A percentile compares a stretch with the other conserved stretches of the same genome.
Evolutionary conservation across 1,139 yeast genomes (phyloP).

Genomic region (Suhomyces guaymorum): DNA sequence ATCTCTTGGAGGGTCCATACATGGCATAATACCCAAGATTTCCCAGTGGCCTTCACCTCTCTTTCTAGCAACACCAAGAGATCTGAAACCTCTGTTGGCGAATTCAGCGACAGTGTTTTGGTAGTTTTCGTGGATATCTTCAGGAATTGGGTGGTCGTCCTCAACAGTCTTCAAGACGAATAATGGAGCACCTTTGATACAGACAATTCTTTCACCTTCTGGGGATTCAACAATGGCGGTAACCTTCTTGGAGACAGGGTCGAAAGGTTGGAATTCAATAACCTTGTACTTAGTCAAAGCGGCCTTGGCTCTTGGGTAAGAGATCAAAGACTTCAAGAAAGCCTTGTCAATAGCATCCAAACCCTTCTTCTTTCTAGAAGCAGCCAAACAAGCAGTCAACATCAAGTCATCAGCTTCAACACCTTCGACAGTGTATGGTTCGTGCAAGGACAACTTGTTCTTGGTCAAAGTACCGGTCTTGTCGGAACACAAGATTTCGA

Average conservation of each 20-base stretch:
- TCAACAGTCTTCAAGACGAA: constrained; percentile 94
- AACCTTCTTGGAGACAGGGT: constrained; percentile 96
- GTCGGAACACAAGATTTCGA: constrained; percentile 97
- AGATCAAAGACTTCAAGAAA: constrained; percentile 85
- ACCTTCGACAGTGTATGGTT: constrained; percentile 99
- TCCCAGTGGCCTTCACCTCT: constrained; percentile 99
- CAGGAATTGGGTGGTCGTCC: constrained; percentile 95
- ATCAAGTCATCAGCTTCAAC: constrained; percentile 95
- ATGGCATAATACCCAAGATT: constrained; percentile 96
- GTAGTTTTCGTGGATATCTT: constrained; percentile 91
- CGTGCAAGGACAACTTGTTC: constrained; percentile 94
- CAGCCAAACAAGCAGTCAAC: constrained; percentile 98
- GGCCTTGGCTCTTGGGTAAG: constrained; percentile 91
- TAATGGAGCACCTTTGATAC: constrained; percentile 98
- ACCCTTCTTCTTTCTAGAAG: constrained; percentile 98
- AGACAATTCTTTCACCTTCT: constrained; percentile 92
- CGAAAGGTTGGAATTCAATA: constrained; percentile 94
- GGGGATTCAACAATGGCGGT: constrained; percentile 93
- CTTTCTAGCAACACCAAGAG: constrained; percentile 98
- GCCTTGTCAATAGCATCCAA: constrained; percentile 97
- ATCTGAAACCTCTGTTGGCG: constrained; percentile 98
- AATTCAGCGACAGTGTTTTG: constrained; percentile 97
- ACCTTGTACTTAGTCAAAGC: constrained; percentile 96
- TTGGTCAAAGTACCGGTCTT: constrained; percentile 99
- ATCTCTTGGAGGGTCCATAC: constrained; percentile 99